A percentile compares a stretch with the other conserved stretches of the same genome.
Conservation (phyloP, 2,329 filamentous ascomycete species). For the Lithohypha guttulata region DNA sequence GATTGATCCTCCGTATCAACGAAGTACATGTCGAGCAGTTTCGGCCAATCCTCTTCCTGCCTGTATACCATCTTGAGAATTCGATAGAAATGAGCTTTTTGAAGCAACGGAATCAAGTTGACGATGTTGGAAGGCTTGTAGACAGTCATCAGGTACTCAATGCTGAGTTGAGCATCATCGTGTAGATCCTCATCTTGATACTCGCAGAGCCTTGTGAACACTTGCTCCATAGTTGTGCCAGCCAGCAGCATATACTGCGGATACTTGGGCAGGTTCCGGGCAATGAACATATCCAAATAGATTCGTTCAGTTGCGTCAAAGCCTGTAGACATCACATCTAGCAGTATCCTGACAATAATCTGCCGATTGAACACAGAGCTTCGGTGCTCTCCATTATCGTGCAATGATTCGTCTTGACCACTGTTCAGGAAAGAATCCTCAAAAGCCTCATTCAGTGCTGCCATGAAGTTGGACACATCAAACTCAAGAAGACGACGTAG, state of each 20-base stretch:
- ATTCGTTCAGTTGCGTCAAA: constrained; percentile 76
- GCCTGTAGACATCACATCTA: constrained; percentile 74
- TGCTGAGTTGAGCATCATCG: constrained; percentile 93
- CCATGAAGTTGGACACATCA: constrained; percentile 84
- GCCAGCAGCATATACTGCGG: constrained; percentile 89
- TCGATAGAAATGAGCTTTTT: constrained; percentile 72
- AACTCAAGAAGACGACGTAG: constrained; percentile 75
- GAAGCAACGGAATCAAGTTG: constrained; percentile 64
- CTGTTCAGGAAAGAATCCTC: constrained; percentile 82
- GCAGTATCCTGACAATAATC: constrained; percentile 79
- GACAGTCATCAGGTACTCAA: constrained; percentile 85
- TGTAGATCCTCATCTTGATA: constrained; percentile 71
- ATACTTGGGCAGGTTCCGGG: constrained; percentile 89
- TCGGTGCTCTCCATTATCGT: constrained; percentile 53
- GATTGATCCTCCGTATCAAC: constrained; percentile 70
- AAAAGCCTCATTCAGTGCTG: constrained; percentile 91
- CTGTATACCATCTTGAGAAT: constrained; percentile 85
- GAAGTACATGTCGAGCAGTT: constrained; percentile 70
- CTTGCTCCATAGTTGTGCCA: constrained; percentile 69
- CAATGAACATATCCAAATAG: constrained; percentile 97
- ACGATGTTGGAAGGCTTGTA: constrained; percentile 81
- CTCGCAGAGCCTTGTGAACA: constrained; percentile 71
- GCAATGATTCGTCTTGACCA: constrained; percentile 13
- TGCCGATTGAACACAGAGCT: constrained; percentile 59
- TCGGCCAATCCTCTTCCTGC: constrained; percentile 65